Conservation (phyloP, 1,284 basidiomycete genomes). For the Ganoderma boninense region DNA sequence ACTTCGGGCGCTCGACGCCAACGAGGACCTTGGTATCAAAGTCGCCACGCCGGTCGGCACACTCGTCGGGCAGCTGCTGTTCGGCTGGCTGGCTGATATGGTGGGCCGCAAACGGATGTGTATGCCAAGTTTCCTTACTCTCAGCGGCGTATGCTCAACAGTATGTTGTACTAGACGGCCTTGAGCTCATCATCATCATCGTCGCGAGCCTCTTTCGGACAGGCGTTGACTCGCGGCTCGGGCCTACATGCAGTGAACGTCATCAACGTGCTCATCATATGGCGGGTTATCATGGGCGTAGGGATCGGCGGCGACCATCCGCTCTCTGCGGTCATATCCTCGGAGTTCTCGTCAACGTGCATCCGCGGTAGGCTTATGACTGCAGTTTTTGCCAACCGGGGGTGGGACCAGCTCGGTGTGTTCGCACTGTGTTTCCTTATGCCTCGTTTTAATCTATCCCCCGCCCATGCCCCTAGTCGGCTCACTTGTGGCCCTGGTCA, state of each 20-base stretch:
- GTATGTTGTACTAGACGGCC: constrained; percentile 51
- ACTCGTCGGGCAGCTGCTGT: constrained; percentile 64
- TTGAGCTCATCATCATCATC: constrained; percentile 63
- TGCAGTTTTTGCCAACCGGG: constrained; percentile 55
- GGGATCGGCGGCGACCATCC: constrained; percentile 69
- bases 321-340: constrained; percentile 56
- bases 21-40: constrained; percentile 81
- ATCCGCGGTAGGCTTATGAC: constrained; percentile 66
- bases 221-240: constrained; percentile 46
- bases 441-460: not conserved
- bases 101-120: constrained; percentile 62
- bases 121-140: constrained; percentile 36
- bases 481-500: constrained; percentile 63
- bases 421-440: constrained; percentile 27
- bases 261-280: constrained; percentile 66
- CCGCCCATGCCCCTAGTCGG: constrained; percentile 43
- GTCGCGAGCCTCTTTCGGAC: constrained; percentile 54
- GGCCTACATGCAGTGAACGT: constrained; percentile 57
- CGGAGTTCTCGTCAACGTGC: constrained; percentile 69
- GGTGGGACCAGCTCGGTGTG: constrained; percentile 52
- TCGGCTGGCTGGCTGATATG: constrained; percentile 63
- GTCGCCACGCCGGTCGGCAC: constrained; percentile 74
- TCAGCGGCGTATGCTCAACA: constrained; percentile 19
- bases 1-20: constrained; percentile 51
- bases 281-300: constrained; percentile 57